Evolutionary conservation across 164 flowering plant genomes (phyloP), one percentile per base, ranked within the genome.

Genomic region (Chimonanthus salicifolius): DNA sequence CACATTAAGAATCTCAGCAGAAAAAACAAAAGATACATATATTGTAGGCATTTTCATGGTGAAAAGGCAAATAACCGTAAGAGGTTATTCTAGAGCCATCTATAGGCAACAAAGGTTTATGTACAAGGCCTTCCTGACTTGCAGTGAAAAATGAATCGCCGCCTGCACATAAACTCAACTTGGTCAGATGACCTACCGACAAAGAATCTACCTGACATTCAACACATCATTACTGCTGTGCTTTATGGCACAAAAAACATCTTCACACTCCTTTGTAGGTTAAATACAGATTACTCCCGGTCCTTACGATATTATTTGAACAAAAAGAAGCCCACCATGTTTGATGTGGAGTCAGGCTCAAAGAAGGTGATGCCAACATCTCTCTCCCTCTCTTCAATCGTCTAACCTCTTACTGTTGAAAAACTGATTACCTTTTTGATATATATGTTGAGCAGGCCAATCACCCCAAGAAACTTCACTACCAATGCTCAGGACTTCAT

Each of bases 321-420:
- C 10, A 67, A 64, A 58, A 47, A 43, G 44, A 13, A 45, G 46
- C 5, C 64, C 49, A 6, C 60, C 51, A 47, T 9, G 20, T 62
- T 74, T 72, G 69, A 75, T 51, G 8, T 54, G 9, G 49, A 44
- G n/a, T 62, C 58, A n/a, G 67, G 68, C 60, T 9, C 47, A 5
- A 50, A 45, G 68, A 13, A 47, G 71, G 20, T 10, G 33, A 48
- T 18, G 63, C 73, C 50, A 47, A 70, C 46, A 47, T 64, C 7
- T 48, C 21, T 64, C 7, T 48, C 21, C 58, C 6, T 49, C 11
- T 71, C 71, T 64, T 44, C 4, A 43, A 33, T 58, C 71, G 67
- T 49, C 68, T 64, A 72, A 13, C 49, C 62, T 68, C 66, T 75
- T 62, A 78, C 62, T n/a, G 50, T 64, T 4, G 47, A 67, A 68